Evolutionary conservation across 768 basidiomycete species (phyloP), one percentile per base, ranked within the genome.

Genomic region (Zangia roseola): DNA sequence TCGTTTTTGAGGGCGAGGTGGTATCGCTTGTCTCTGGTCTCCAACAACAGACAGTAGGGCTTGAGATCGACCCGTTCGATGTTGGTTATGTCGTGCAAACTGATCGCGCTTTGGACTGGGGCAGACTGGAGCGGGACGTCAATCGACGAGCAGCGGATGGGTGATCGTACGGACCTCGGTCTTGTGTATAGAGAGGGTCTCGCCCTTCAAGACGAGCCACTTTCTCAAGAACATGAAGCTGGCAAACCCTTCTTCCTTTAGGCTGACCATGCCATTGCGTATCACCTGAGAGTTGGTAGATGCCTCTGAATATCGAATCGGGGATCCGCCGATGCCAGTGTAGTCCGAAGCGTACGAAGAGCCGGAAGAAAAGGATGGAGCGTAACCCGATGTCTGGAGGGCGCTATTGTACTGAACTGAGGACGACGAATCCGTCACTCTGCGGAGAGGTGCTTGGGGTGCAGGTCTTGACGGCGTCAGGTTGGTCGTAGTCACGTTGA

Each of bases 201-300:
- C 78, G 41, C 93, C 91, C 60, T 82, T 88, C 53, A 99, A 75
- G 5, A 95, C 78, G 47, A 97, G 71, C 87, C 88, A 97, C 67
- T 91, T 89, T 62, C 88, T 81, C 66, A 87, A 82, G 84, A 94
- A 97, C 42, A 97, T 77, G 79, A 91, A 94, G 54, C 88, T 89
- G 3, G 88, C 84, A 54, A 97, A 84, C 1, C 92, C 90, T 42
- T 97, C 94, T 68, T 99, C 95, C 76, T 98, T 98, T 60, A 95
- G 76, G 65, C 79, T 86, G 38, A 90, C 92, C 36, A 72, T 71
- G n/a, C 89, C 95, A 47, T 72, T 72, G 37, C 91, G 74, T 39
- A 93, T 71, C 43, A 87, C 65, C 40, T 81, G 77, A 2, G 74
- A 54, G 52, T 58, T 63, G 44, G 64, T 55, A 43, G 62, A 47